Evolutionary conservation across 306 rosid species (phyloP).

Genomic region (Cucurbita moschata): DNA sequence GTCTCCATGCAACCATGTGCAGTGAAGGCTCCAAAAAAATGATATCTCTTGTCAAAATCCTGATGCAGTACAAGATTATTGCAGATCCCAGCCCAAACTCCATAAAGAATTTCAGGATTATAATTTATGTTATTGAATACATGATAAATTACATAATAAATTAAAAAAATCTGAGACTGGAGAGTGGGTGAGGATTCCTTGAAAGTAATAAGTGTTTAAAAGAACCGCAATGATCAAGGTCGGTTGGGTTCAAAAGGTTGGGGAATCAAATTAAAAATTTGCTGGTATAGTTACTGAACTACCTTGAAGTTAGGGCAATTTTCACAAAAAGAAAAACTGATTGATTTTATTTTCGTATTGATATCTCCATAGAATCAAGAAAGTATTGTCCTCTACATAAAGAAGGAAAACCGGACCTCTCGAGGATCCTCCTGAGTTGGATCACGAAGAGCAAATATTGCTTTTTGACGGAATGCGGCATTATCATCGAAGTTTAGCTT

Average conservation of each 20-base stretch:
- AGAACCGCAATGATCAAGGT: too few relatives aligned
- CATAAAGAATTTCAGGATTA: not conserved
- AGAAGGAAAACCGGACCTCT: conserved; percentile 40
- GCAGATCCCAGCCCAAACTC: not conserved
- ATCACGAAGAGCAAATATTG: conserved; percentile 79
- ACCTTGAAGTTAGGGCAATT: not conserved
- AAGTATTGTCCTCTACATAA: not conserved
- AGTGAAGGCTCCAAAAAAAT: not conserved
- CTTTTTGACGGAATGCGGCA: conserved; percentile 89
- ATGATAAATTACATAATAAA: too few relatives aligned
- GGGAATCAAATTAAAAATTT: too few relatives aligned
- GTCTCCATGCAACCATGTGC: not conserved
- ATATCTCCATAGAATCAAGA: conserved; percentile 9
- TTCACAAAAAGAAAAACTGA: not conserved
- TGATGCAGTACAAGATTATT: not conserved
- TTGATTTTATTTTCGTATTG: conserved; percentile 1
- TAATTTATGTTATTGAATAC: not conserved
- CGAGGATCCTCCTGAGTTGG: conserved; percentile 98
- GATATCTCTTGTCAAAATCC: not conserved
- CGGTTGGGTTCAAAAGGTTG: too few relatives aligned
- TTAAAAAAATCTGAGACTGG: too few relatives aligned
- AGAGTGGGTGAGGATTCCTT: too few relatives aligned
- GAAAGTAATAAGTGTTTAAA: too few relatives aligned
- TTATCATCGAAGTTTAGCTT: conserved; percentile 94
- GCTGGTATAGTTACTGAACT: too few relatives aligned